These are phyloP conservation scores for Solanum hybrid DNA, from an alignment of 305 asterid species.

Conservation along the genomic window DNA sequence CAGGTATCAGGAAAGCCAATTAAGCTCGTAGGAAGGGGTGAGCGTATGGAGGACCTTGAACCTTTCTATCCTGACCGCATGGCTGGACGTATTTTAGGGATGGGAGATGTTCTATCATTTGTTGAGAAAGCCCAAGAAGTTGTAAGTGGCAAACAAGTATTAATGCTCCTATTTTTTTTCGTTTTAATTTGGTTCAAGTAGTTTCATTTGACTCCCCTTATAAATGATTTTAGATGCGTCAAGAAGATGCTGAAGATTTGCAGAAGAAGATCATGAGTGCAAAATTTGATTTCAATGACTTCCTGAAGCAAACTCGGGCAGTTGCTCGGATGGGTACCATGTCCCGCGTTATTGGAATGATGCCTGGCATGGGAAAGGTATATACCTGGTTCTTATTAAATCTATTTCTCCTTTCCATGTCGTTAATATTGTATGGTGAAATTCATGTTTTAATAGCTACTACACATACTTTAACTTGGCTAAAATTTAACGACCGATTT, in stretches of 20 bases:
- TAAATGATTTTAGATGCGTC: conserved; percentile 54
- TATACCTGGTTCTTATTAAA: conserved; percentile 1
- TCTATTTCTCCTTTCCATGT: background rate
- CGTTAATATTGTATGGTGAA: background rate
- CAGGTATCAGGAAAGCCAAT: conserved; percentile 90
- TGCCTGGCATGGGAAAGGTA: conserved; percentile 99
- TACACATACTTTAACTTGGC: no score
- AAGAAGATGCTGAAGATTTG: conserved; percentile 97
- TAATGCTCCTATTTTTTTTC: background rate
- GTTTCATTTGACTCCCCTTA: background rate
- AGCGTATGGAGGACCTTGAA: conserved; percentile 97
- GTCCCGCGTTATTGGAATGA: conserved; percentile 98
- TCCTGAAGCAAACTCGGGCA: conserved; percentile 92
- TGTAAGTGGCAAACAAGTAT: conserved; percentile 35
- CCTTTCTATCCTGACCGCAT: conserved; percentile 98
- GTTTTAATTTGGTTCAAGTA: background rate
- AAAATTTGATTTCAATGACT: conserved; percentile 92
- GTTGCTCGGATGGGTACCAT: conserved; percentile 95
- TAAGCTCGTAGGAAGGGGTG: conserved; percentile 84
- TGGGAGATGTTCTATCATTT: conserved; percentile 98
- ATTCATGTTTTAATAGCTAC: background rate
- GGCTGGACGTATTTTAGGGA: conserved; percentile 98
- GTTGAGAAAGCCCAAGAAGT: conserved; percentile 99
- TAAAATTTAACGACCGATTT: no score
- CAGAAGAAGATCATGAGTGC: conserved; percentile 98